phyloP scores from a whole-genome alignment of 768 basidiomycete genomes.

The Mycena pura region DNA sequence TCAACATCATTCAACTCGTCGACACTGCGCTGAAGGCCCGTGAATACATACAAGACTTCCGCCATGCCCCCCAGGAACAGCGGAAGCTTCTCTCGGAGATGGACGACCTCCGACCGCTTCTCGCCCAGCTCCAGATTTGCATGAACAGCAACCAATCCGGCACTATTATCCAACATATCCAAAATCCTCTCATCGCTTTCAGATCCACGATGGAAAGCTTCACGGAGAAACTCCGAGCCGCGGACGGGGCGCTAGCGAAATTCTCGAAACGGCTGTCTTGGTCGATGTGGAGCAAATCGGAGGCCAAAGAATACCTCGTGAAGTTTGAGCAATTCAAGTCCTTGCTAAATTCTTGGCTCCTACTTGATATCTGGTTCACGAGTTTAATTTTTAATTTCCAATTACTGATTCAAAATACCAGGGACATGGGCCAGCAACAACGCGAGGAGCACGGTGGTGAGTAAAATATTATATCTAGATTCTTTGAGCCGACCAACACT shows the following conservation, averaged over 20 bases:
- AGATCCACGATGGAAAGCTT: too few relatives aligned
- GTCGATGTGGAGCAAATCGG: not conserved
- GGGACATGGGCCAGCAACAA: slow-evolving; percentile 3
- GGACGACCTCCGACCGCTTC: not conserved
- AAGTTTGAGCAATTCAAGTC: not conserved
- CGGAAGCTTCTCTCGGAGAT: not conserved
- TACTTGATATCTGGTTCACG: not conserved
- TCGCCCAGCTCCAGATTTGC: not conserved
- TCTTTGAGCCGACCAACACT: not conserved
- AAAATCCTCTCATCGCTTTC: too few relatives aligned
- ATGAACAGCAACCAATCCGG: not conserved
- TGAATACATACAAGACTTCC: not conserved
- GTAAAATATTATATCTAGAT: not conserved
- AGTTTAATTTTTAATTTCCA: too few relatives aligned
- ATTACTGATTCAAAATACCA: not conserved
- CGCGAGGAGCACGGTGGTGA: not conserved
- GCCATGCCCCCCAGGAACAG: not conserved
- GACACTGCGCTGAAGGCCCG: not conserved
- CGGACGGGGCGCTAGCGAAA: not conserved
- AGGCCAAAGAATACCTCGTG: not conserved
- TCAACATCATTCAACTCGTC: not conserved
- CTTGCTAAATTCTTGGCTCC: not conserved
- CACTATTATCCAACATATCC: too few relatives aligned
- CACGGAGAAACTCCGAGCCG: too few relatives aligned
- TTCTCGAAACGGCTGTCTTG: not conserved